Evolutionary conservation across 345 rosid genomes (phyloP), one percentile per base, ranked within the genome.

Genomic region (Cardiospermum halicacabum): DNA sequence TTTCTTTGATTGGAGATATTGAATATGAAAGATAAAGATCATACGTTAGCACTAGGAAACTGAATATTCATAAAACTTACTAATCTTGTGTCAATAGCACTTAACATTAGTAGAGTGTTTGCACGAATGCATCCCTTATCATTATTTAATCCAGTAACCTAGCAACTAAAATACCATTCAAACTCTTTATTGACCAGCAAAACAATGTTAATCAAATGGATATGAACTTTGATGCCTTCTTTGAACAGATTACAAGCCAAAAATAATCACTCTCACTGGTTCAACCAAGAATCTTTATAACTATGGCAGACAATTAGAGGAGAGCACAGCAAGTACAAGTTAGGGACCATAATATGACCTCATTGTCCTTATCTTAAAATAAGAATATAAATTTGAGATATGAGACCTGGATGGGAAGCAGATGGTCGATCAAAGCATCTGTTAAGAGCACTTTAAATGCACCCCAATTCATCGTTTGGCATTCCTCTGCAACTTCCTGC

Each of bases 381-480:
- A 28, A 65, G 25, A 32, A 36, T 8, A 12, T 18, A 10, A 26
- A 25, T 21, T 26, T 39, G 67, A 51, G 24, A 56, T 9, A 34
- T 53, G 26, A 56, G 60, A 87, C 97, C 96, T 90, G 98, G 70
- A 93, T 90, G 56, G 97, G 98, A 75, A 80, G 79, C 60, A 93
- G 79, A 76, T 89, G 96, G 58, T 86, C 97, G 70, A 85, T 80
- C 77, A 89, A 75, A 58, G 96, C 90, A 65, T 89, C 90, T 10
- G 86, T 49, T 43, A 92, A 74, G 53, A 86, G 80, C 61, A 81
- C 64, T 78, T 93, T 93, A 73, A 93, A 89, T 0, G 71, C 59
- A 56, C 97, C 96, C 96, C 96, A 90, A 68, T 69, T 89, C 90
- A 93, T 83, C 68, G 82, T 77, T 74, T 78, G 80, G 74, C 96